A percentile compares a stretch with the other conserved stretches of the same genome.
Evolutionary conservation across 441 rosid genomes (phyloP).

Genomic region (Mallotus repandus): DNA sequence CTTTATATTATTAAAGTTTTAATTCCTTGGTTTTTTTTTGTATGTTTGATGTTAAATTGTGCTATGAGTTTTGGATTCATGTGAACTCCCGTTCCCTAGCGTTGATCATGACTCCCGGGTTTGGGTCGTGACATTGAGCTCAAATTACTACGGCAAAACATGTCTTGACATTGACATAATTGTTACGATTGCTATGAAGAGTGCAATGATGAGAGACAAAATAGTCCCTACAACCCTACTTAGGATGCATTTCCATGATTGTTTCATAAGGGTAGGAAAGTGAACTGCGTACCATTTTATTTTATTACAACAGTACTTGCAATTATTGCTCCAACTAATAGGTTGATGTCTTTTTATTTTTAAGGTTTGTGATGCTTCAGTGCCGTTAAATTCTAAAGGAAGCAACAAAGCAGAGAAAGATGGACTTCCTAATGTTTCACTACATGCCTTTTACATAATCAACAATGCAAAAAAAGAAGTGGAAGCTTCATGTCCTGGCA

Average conservation of each 20-base stretch:
- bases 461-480: slow-evolving; percentile 54
- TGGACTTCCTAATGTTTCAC: slow-evolving; percentile 48
- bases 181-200: slow-evolving; percentile 41
- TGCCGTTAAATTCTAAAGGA: slow-evolving; percentile 52
- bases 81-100: no score
- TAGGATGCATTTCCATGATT: slow-evolving; percentile 78
- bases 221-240: slow-evolving; percentile 58
- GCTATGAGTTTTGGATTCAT: no score
- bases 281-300: neutral
- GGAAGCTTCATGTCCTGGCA: slow-evolving; percentile 59
- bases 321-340: neutral
- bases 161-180: slow-evolving; percentile 59
- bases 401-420: slow-evolving; percentile 40
- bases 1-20: no score
- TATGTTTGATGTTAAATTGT: no score
- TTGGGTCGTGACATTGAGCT: no score
- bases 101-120: no score
- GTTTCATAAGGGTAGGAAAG: slow-evolving; percentile 60
- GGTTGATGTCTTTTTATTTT: neutral
- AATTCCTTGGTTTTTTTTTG: no score
- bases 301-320: neutral
- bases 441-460: slow-evolving; percentile 52
- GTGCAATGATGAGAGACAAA: slow-evolving; percentile 35
- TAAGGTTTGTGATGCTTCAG: slow-evolving; percentile 82
- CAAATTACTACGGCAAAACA: slow-evolving; percentile 42